phyloP scores from a whole-genome alignment of 345 rosid genomes.

The Aquilaria malaccensis region DNA sequence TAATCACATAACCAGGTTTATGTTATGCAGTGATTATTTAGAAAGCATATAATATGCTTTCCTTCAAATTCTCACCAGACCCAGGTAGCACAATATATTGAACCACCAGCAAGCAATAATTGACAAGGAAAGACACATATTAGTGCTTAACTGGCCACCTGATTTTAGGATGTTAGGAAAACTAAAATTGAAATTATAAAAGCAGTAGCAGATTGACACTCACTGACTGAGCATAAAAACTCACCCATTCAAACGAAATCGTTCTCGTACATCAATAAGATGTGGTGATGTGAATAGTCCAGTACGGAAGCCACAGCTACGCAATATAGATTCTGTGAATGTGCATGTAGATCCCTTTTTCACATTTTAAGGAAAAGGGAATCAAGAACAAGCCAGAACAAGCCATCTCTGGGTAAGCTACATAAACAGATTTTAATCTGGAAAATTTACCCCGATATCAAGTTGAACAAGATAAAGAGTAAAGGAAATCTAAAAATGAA shows the following conservation, averaged over 20 bases:
- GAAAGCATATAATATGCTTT: too few species aligned
- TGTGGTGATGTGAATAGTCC: conserved; percentile 97
- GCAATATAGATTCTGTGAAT: conserved; percentile 78
- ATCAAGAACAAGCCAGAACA: not conserved
- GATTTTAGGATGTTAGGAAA: not conserved
- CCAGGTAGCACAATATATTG: not conserved
- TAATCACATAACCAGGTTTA: too few species aligned
- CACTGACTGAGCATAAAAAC: conserved; percentile 10
- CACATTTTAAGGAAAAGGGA: conserved; percentile 12
- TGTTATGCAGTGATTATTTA: too few species aligned
- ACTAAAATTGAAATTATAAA: conserved; percentile 1
- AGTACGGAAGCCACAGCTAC: conserved; percentile 72
- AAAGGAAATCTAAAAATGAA: too few species aligned
- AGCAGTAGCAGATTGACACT: not conserved
- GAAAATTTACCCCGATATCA: too few species aligned
- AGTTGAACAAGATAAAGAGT: too few species aligned
- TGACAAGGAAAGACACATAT: conserved; percentile 1
- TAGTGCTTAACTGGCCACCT: not conserved
- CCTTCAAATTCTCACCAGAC: too few species aligned
- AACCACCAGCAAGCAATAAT: not conserved
- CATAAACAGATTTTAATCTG: too few species aligned
- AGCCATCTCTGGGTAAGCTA: too few species aligned
- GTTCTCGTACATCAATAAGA: conserved; percentile 84
- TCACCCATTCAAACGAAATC: conserved; percentile 88
- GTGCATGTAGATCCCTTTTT: conserved; percentile 89